These are phyloP conservation scores for Aspergillus coremiiformis DNA, from an alignment of 495 filamentous ascomycete genomes.

Conservation along the genomic window DNA sequence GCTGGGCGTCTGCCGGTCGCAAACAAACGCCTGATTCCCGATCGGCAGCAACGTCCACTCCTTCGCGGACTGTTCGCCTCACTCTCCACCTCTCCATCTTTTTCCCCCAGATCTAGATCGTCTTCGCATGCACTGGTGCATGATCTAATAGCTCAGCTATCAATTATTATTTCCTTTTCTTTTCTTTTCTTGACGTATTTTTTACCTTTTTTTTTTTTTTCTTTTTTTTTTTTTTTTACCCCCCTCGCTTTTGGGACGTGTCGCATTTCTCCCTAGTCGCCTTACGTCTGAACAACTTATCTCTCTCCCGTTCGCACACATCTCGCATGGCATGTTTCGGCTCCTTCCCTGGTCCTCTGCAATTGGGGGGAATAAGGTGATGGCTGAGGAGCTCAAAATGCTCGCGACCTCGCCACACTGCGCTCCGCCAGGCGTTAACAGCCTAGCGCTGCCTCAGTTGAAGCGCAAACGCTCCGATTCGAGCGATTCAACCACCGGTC, in stretches of 20 bases:
- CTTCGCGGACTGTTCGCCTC: constrained; percentile 6
- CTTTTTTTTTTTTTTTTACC: constrained; percentile 4
- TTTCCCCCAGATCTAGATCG: constrained; percentile 13
- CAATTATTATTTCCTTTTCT: background rate
- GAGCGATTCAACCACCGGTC: constrained; percentile 16
- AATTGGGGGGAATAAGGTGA: constrained; percentile 48
- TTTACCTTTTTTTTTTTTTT: constrained; percentile 1
- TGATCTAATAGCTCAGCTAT: constrained; percentile 1
- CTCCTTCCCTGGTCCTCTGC: constrained; percentile 49
- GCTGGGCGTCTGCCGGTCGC: constrained; percentile 15
- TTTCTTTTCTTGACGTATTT: constrained; percentile 2
- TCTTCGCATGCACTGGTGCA: constrained; percentile 17
- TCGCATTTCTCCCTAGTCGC: constrained; percentile 23
- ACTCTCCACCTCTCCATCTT: constrained; percentile 9
- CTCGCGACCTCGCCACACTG: constrained; percentile 29
- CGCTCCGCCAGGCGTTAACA: constrained; percentile 33
- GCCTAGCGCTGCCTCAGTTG: constrained; percentile 36
- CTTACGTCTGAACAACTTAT: constrained; percentile 13
- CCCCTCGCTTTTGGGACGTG: constrained; percentile 3
- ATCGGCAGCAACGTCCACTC: constrained; percentile 13
- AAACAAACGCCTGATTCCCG: constrained; percentile 13
- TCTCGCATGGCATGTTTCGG: constrained; percentile 54
- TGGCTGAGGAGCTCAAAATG: constrained; percentile 42
- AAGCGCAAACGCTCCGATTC: constrained; percentile 50
- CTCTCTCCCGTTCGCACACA: constrained; percentile 8